A percentile compares a stretch with the other conserved stretches of the same genome.
These are phyloP conservation scores for Limonium bicolor DNA, from an alignment of 148 eudicot species.

Conservation along the genomic window DNA sequence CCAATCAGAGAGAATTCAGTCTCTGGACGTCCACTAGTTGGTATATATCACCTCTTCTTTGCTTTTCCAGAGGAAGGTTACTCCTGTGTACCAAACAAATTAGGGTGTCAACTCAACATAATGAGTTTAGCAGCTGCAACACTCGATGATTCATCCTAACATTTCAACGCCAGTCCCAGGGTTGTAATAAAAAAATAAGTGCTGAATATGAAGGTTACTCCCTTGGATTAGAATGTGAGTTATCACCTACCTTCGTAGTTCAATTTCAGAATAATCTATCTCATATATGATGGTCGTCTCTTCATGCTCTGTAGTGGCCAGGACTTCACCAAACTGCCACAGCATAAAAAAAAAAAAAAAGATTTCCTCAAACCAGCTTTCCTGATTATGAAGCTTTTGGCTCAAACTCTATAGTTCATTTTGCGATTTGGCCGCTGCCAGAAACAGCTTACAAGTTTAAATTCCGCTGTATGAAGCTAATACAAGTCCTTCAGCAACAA, in stretches of 20 bases:
- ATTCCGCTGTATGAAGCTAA: no score
- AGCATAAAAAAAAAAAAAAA: no score
- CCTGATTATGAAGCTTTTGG: neutral
- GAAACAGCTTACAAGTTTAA: no score
- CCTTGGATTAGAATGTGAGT: no score
- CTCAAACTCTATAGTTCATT: neutral
- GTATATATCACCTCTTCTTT: constrained; percentile 86
- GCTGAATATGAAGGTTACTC: neutral
- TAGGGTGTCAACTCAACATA: neutral
- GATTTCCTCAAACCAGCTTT: neutral
- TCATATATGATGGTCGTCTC: constrained; percentile 60
- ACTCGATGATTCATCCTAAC: neutral
- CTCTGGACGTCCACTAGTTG: constrained; percentile 75
- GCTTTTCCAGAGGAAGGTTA: constrained; percentile 79
- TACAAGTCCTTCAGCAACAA: no score
- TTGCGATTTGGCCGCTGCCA: neutral
- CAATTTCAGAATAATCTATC: constrained; percentile 60
- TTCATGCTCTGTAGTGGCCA: constrained; percentile 74
- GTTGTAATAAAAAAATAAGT: neutral
- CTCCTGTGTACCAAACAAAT: constrained; percentile 21
- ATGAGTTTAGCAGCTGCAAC: neutral
- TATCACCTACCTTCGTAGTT: constrained; percentile 70
- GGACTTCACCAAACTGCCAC: constrained; percentile 89
- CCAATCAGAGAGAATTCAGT: constrained; percentile 24
- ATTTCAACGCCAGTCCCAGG: no score